Percentiles rank a stretch among this genome's conserved stretches.
Evolutionary conservation across 176 grass and related monocot species (phyloP).

Genomic region (Tillandsia fasciculata): DNA sequence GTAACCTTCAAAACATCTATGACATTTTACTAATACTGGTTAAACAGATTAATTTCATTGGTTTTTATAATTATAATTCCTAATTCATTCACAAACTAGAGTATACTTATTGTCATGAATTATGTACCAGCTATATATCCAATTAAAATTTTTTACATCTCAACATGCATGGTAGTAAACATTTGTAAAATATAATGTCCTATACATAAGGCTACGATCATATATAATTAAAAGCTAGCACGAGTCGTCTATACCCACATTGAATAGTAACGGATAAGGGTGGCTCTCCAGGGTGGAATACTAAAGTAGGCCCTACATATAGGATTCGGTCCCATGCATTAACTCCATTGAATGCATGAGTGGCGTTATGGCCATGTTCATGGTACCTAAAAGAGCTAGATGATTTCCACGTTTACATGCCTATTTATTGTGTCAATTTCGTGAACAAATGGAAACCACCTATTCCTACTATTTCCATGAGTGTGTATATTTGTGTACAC

Average conservation of each 20-base stretch:
- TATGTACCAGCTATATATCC: no score
- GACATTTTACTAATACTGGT: no score
- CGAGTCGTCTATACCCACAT: conserved; percentile 12
- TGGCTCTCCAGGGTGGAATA: conserved; percentile 1
- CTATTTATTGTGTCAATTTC: not conserved
- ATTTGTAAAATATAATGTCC: conserved; percentile 1
- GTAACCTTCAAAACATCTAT: no score
- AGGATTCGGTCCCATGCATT: not conserved
- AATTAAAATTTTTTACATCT: no score
- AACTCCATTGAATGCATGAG: not conserved
- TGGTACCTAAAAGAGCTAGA: not conserved
- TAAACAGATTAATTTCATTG: no score
- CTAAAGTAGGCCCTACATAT: not conserved
- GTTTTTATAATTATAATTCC: no score
- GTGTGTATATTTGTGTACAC: no score
- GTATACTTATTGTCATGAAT: no score
- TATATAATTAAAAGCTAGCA: not conserved
- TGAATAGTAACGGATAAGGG: conserved; percentile 36
- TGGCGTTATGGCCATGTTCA: not conserved
- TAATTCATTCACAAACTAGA: no score
- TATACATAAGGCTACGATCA: not conserved
- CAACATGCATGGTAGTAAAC: no score
- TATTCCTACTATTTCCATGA: not conserved
- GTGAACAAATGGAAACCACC: not conserved
- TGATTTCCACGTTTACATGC: not conserved